These are phyloP conservation scores for Pseudogymnoascus sp. DNA, from an alignment of 2,329 filamentous ascomycete genomes.

Conservation along the genomic window DNA sequence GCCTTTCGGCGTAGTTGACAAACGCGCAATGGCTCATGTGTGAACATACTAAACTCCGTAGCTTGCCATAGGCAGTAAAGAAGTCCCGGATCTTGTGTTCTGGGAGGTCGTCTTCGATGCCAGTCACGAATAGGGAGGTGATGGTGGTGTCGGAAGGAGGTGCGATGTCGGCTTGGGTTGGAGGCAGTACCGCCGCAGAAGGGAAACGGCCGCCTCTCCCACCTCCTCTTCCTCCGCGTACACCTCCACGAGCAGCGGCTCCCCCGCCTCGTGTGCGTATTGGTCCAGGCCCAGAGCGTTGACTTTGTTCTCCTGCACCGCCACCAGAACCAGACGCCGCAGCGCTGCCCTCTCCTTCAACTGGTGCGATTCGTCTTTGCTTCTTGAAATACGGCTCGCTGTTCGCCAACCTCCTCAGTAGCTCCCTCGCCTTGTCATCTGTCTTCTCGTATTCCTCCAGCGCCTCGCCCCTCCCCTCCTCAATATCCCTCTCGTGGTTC, in stretches of 20 bases:
- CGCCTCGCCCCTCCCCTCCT: slow-evolving; percentile 72
- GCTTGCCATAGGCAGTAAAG: slow-evolving; percentile 81
- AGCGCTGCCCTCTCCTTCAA: slow-evolving; percentile 32
- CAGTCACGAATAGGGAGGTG: slow-evolving; percentile 89
- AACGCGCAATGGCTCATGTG: slow-evolving; percentile 98
- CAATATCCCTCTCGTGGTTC: slow-evolving; percentile 91
- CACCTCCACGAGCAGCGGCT: slow-evolving; percentile 31
- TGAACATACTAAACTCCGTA: slow-evolving; percentile 89
- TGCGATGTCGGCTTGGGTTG: slow-evolving; percentile 75
- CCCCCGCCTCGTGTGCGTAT: slow-evolving; percentile 66
- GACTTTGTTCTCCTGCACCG: slow-evolving; percentile 26
- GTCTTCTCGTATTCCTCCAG: slow-evolving; percentile 93
- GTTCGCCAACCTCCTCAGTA: slow-evolving; percentile 75
- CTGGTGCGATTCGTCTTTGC: slow-evolving; percentile 66
- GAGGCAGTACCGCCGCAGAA: slow-evolving; percentile 66
- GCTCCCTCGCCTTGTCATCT: slow-evolving; percentile 89
- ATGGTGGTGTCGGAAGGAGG: slow-evolving; percentile 80
- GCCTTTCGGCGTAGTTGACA: slow-evolving; percentile 82
- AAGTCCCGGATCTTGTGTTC: slow-evolving; percentile 87
- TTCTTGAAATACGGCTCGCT: slow-evolving; percentile 96
- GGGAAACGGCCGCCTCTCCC: slow-evolving; percentile 52
- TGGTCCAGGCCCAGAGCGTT: slow-evolving; percentile 60
- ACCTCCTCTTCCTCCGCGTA: slow-evolving; percentile 34
- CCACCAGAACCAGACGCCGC: slow-evolving; percentile 36
- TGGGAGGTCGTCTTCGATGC: slow-evolving; percentile 90